Base-by-base conservation (phyloP, 305 asterid genomes). In the Fraxinus latifolia region DNA sequence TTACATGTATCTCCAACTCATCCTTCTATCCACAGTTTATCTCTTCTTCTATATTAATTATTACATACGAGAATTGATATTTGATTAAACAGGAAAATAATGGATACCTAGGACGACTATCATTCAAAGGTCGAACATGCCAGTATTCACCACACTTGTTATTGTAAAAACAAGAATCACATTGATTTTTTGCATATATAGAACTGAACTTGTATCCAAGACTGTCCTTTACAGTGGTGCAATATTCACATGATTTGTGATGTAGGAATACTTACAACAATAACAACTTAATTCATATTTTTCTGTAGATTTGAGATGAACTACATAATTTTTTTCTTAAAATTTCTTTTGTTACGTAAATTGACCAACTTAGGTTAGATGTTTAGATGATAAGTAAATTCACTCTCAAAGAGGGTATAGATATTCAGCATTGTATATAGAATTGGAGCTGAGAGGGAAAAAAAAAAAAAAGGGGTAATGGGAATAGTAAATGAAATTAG, bases 11-110 rank as follows among this genome's bases (percentile, higher is more conserved):
- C 91, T 88, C 87, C 76, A 72, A 53, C 84, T 86, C 88, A 87
- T 87, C 91, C 84, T 76, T 84, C 87, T 90, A 89, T 91, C 95
- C 94, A 79, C 77, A 74, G 74, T 85, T 12, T 85, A 83, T 85
- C 88, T 74, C 25, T 47, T 47, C 58, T 47, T 5, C 83, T 74
- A 21, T 19, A 33, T 33, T 47, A 47, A 47, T 44, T 44, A 12
- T 12, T 44, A 44, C 55, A 44, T 44, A 11, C 55, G 55, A 44
- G n/a, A 44, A 44, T 44, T 44, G 55, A 47, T 47, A 47, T 47
- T 47, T 17, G 58, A 47, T 3, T 47, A 47, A 47, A 47, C 1
- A 3, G 58, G 17, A 47, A 47, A 47, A 47, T 47, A 47, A 47
- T 47, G 58, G 19, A 15, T 47, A 47, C 58, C 5, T 47, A 47